Base-by-base conservation (phyloP, 1,284 basidiomycete species). In the Moesziomyces globuligerus region DNA sequence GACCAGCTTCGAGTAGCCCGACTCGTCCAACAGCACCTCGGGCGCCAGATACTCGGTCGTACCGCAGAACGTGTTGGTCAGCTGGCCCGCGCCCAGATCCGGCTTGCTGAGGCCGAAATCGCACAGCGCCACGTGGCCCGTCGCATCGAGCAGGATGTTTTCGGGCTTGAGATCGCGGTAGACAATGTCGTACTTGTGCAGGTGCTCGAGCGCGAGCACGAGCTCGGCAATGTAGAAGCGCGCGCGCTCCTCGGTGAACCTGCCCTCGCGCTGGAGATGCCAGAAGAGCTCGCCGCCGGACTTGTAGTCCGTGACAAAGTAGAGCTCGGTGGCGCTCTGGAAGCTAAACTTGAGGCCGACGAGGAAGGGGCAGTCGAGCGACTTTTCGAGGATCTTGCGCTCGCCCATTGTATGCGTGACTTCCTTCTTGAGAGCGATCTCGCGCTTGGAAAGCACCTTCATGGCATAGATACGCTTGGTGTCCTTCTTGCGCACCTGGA, bases 381-480 rank as follows among this genome's bases (percentile, higher is more conserved):
- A 94, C 55, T 92, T 89, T 83, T 98, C 94, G 21, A 98, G 88
- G 80, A 99, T 98, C 86, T 98, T 97, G 83, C 96, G 91, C 84
- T 99, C 96, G 79, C 96, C 96, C 72, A 99, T 98, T 15, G 95
- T 99, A 83, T 99, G 96, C 7, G 94, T 94, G 38, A 99, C 94
- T 84, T 99, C 96, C 85, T 98, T 98, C 87, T 98, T 98, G 43
- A 93, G 92, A 56, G 98, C 90, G 78, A 99, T 98, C 84, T 99
- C 96, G 85, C 93, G 94, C 86, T 99, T 99, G 36, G 92, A 94
- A 32, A 99, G 87, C 46, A 98, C 92, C 83, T 99, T 99, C 95
- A 99, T 98, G 52, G 96, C 96, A 85, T 98, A 99, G 85, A 99
- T 98, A 48, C 96, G 91, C 83, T 93, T 91, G 41, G 96, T 98